A percentile compares a stretch with the other conserved stretches of the same genome.
Evolutionary conservation across 352 stramenopile genomes (phyloP).

Genomic region (Saprolegnia parasitica): DNA sequence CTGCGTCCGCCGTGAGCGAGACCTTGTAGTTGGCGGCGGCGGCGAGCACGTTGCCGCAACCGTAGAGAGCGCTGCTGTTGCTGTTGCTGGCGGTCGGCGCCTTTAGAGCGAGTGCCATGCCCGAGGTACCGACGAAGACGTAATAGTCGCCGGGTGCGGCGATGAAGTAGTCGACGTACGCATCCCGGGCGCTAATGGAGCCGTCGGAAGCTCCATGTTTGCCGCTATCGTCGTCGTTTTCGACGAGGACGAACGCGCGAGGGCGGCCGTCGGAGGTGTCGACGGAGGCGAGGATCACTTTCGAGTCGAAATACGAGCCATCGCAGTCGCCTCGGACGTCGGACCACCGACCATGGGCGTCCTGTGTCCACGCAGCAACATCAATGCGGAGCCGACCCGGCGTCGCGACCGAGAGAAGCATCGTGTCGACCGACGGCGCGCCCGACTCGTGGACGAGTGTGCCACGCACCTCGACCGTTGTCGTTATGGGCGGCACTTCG

Average conservation of each 20-base stretch:
- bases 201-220: too few relatives aligned
- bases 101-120: neutral
- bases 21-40: neutral
- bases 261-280: neutral
- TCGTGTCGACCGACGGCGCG: neutral
- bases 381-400: neutral
- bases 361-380: neutral
- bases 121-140: neutral
- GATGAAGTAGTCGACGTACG: neutral
- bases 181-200: neutral
- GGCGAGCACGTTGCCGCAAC: neutral
- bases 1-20: neutral
- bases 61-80: neutral
- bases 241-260: neutral
- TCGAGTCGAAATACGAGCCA: constrained; percentile 13
- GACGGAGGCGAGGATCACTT: neutral
- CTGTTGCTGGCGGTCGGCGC: neutral
- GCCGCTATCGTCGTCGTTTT: constrained; percentile 15
- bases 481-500: neutral
- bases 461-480: neutral
- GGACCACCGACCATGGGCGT: neutral
- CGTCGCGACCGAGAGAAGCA: neutral
- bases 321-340: constrained; percentile 1
- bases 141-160: constrained; percentile 13
- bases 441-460: neutral